Base-by-base conservation (phyloP, 768 basidiomycete genomes). In the Rhodotorula toruloides region DNA sequence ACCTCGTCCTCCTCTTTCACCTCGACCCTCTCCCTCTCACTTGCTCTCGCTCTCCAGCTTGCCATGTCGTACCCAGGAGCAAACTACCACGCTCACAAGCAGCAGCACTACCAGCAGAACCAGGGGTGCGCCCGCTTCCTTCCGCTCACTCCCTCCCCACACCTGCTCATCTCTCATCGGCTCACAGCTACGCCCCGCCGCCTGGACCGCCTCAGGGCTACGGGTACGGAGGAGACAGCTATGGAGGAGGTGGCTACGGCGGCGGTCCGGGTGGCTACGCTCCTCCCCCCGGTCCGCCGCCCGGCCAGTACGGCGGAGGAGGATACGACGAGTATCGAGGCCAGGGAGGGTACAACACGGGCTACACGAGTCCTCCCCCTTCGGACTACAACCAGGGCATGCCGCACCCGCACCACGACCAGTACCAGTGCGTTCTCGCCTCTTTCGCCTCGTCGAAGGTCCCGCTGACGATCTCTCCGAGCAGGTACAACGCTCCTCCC, bases 401-500 rank as follows among this genome's bases (percentile, higher is more conserved):
- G 56, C 65, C 65, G 40, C 66, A 67, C 22, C 66, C 66, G 27
- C 55, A 67, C 10, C 36, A 37, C 8, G 13, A 54, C n/a, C 60
- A 67, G 34, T 61, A 67, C 44, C 56, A 52, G 66, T 67, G 34
- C 47, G 65, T 64, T 22, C 25, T 31, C 34, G 7, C 19, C 25
- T n/a, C 5, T 11, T 37, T 22, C 25, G 4, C 52, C 36, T 6
- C 29, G 29, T 37, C 27, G 21, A 37, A n/a, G 17, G 16, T 31
- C 14, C 29, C 32, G 8, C 43, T 47, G 34, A 44, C n/a, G 44
- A n/a, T 34, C 12, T 22, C 11, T 46, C 2, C 44, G 16, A 19
- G 25, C 44, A 68, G 67, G 29, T 64, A 64, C 53, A 25, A 53
- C 5, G 54, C 67, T 5, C 67, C 67, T 25, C 34, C 67, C 7